Percentiles rank a stretch among this genome's conserved stretches.
These are phyloP conservation scores for Inga leiocalycina DNA, from an alignment of 306 rosid species.

Conservation along the genomic window DNA sequence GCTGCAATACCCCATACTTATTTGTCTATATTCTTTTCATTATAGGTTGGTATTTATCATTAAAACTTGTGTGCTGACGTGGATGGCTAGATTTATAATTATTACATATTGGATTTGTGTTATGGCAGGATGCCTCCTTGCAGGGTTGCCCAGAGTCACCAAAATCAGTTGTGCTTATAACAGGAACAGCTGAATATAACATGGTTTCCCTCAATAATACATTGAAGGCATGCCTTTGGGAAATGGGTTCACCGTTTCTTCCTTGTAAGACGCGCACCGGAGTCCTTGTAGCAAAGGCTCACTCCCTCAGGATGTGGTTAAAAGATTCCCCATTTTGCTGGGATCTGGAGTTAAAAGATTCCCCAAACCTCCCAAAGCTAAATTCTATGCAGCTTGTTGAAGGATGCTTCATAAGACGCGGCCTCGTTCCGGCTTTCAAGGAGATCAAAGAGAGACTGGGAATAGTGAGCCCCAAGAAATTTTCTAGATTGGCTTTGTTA, in stretches of 20 bases:
- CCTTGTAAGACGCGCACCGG: slow-evolving; percentile 86
- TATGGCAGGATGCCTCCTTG: slow-evolving; percentile 88
- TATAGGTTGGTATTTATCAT: not conserved
- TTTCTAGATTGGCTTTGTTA: slow-evolving; percentile 82
- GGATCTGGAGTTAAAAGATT: slow-evolving; percentile 90
- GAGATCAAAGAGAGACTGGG: slow-evolving; percentile 75
- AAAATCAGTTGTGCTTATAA: slow-evolving; percentile 87
- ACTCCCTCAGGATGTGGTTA: slow-evolving; percentile 95
- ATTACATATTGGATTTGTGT: not conserved
- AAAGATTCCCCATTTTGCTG: slow-evolving; percentile 93
- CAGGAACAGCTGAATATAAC: slow-evolving; percentile 92
- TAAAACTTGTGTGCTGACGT: slow-evolving; percentile 1
- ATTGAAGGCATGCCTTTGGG: slow-evolving; percentile 89
- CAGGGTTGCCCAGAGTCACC: slow-evolving; percentile 92
- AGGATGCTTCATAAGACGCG: slow-evolving; percentile 86
- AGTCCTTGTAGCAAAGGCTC: slow-evolving; percentile 90
- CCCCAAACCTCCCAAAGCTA: slow-evolving; percentile 57
- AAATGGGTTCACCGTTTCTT: slow-evolving; percentile 95
- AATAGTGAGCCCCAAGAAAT: slow-evolving; percentile 87
- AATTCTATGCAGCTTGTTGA: slow-evolving; percentile 81
- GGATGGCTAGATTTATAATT: slow-evolving; percentile 2
- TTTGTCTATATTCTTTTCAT: not conserved
- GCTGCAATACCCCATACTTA: not conserved
- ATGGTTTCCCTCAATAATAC: slow-evolving; percentile 83
- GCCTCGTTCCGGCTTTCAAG: slow-evolving; percentile 88